Evolutionary conservation across 192 early-diverging fungal species (phyloP).

Genomic region (Cladochytrium replicatum): DNA sequence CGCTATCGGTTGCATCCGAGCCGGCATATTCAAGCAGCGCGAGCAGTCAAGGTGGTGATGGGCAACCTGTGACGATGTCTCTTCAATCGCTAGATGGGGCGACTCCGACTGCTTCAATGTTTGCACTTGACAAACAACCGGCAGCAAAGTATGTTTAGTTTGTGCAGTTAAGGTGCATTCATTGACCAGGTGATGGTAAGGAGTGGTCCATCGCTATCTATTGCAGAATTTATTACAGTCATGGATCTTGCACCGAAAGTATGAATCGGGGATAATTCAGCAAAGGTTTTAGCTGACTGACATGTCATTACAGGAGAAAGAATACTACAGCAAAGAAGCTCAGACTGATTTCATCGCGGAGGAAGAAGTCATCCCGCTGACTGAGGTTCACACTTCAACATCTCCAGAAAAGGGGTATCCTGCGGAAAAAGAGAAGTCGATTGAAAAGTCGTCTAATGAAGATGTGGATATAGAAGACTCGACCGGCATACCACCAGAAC

Average conservation of each 20-base stretch:
- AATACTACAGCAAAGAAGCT: slow-evolving; percentile 80
- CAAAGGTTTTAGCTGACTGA: background rate
- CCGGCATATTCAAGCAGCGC: no score
- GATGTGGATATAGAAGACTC: slow-evolving; percentile 22
- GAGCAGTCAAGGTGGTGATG: no score
- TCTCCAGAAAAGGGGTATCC: slow-evolving; percentile 23
- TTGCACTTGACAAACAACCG: no score
- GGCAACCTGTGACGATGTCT: no score
- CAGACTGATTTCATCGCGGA: slow-evolving; percentile 31
- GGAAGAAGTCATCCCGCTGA: slow-evolving; percentile 18
- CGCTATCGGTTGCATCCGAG: no score
- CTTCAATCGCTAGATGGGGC: no score
- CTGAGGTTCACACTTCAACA: slow-evolving; percentile 18
- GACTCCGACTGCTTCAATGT: no score
- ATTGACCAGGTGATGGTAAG: no score
- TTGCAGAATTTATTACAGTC: no score
- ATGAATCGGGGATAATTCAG: background rate
- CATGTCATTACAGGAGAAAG: slow-evolving; percentile 45
- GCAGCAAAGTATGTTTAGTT: no score
- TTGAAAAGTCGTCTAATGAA: slow-evolving; percentile 53
- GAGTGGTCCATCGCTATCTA: no score
- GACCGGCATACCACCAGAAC: background rate
- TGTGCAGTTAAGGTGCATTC: no score
- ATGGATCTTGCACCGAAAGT: slow-evolving; percentile 83
- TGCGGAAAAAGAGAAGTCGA: slow-evolving; percentile 19